Base-by-base conservation (phyloP, 352 stramenopile species). In the Globisporangium sylvaticum region DNA sequence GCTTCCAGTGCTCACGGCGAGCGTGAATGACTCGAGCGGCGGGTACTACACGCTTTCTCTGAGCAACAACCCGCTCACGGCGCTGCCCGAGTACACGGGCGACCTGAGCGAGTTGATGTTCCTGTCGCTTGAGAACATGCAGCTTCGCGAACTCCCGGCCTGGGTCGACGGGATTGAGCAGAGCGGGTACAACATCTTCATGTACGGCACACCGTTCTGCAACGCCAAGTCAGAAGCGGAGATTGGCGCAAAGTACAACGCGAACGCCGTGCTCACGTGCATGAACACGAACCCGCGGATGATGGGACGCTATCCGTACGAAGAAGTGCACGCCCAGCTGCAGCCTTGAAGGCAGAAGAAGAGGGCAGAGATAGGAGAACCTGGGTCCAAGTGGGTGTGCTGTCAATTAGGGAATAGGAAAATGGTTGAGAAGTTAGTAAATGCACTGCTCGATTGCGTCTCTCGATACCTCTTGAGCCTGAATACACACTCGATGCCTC, bases 121-220 rank as follows among this genome's bases (percentile, higher is more conserved):
- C 57, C 64, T 68, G 58, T 46, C 39, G 10, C 31, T 74, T 22
- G 68, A 74, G 46, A 59, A 62, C 31, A 74, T 64, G 10, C 7
- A 32, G 10, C 12, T 74, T 4, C 14, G 7, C 1, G 42, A 62
- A 15, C 27, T 71, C 24, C 64, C 68, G 8, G 1, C 4, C 0
- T 74, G 68, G 64, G 27, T 71, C 42, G 29, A 60, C 14, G 31
- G 10, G 2, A 8, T 56, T 7, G 1, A 22, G 8, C 14, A 22
- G 3, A 6, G 14, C 0, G 63, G 27, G 6, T 7, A 29, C 25
- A 44, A 20, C 4, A 22, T 74, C 10, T 71, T 59, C 34, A 50
- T 67, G 24, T 54, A 46, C 37, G 65, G 46, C 29, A 61, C 68
- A 1, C 65, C 68, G 22, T 67, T 68, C 31, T 74, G 68, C 24